These are phyloP conservation scores for Saccharomyces hybrid DNA, from an alignment of 1,139 yeast genomes.

Conservation along the genomic window DNA sequence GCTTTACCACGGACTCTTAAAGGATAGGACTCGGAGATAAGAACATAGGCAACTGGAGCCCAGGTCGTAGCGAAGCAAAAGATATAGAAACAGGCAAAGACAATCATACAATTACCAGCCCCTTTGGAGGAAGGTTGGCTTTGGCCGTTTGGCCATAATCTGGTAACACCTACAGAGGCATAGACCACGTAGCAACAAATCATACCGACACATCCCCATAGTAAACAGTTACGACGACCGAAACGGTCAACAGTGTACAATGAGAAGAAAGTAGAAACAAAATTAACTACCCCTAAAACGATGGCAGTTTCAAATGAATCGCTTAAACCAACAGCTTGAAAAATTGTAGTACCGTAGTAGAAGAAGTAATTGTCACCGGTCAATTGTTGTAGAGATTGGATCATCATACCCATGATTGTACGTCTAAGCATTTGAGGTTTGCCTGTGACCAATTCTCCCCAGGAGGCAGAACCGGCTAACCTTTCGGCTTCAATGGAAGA, in stretches of 20 bases:
- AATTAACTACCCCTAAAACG: constrained; percentile 68
- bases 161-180: constrained; percentile 59
- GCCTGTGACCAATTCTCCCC: constrained; percentile 58
- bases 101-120: constrained; percentile 69
- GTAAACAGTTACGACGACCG: constrained; percentile 60
- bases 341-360: constrained; percentile 70
- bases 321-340: constrained; percentile 62
- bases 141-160: constrained; percentile 48
- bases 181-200: constrained; percentile 53
- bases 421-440: constrained; percentile 48
- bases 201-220: constrained; percentile 59
- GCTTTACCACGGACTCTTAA: constrained; percentile 69
- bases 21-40: constrained; percentile 69
- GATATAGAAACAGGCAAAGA: constrained; percentile 67
- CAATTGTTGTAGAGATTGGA: constrained; percentile 65
- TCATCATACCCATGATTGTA: constrained; percentile 52
- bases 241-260: constrained; percentile 56
- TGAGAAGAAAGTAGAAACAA: constrained; percentile 62
- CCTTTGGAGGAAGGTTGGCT: constrained; percentile 45
- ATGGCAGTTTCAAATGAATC: constrained; percentile 72
- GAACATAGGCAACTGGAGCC: constrained; percentile 74
- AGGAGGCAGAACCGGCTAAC: constrained; percentile 54
- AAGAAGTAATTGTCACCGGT: constrained; percentile 74
- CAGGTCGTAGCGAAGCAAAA: constrained; percentile 76
- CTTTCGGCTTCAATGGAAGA: constrained; percentile 57